Percentiles rank a stretch among this genome's conserved stretches.
These are phyloP conservation scores for Plicaturopsis crispa DNA, from an alignment of 768 basidiomycete species.

Conservation along the genomic window DNA sequence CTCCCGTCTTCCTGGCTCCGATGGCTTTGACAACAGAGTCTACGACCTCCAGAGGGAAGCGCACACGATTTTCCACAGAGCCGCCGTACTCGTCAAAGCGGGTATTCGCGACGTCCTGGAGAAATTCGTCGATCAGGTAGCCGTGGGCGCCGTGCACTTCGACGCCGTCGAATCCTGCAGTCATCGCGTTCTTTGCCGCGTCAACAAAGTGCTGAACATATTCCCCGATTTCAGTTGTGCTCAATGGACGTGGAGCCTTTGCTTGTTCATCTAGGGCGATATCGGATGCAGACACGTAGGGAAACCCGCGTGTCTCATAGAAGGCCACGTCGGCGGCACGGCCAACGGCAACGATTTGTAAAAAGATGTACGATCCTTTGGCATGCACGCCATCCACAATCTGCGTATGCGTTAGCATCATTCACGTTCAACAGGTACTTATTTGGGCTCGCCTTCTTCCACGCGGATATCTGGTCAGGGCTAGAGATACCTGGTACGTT, in stretches of 20 bases:
- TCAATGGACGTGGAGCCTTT: constrained; percentile 10
- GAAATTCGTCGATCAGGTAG: constrained; percentile 39
- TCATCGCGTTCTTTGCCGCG: constrained; percentile 25
- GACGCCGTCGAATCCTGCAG: constrained; percentile 61
- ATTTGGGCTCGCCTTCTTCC: constrained; percentile 46
- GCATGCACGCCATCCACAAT: constrained; percentile 41
- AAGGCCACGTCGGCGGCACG: constrained; percentile 15
- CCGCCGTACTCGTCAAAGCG: constrained; percentile 45
- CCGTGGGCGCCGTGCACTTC: constrained; percentile 31
- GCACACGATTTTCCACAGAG: constrained; percentile 38
- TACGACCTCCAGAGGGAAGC: constrained; percentile 40
- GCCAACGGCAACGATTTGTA: constrained; percentile 39
- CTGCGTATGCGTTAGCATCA: constrained; percentile 12
- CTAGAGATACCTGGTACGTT: constrained; percentile 43
- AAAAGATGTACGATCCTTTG: constrained; percentile 32
- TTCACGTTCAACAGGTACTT: background rate
- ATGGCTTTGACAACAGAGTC: constrained; percentile 32
- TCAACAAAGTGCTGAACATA: constrained; percentile 16
- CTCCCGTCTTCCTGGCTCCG: constrained; percentile 28
- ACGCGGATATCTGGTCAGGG: constrained; percentile 38
- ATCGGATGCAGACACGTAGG: constrained; percentile 15
- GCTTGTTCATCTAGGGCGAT: constrained; percentile 6
- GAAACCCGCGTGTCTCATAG: constrained; percentile 21
- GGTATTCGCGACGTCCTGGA: constrained; percentile 34
- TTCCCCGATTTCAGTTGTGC: constrained; percentile 9